Conservation (phyloP, 768 basidiomycete genomes). For the Clitopilus passeckerianus region DNA sequence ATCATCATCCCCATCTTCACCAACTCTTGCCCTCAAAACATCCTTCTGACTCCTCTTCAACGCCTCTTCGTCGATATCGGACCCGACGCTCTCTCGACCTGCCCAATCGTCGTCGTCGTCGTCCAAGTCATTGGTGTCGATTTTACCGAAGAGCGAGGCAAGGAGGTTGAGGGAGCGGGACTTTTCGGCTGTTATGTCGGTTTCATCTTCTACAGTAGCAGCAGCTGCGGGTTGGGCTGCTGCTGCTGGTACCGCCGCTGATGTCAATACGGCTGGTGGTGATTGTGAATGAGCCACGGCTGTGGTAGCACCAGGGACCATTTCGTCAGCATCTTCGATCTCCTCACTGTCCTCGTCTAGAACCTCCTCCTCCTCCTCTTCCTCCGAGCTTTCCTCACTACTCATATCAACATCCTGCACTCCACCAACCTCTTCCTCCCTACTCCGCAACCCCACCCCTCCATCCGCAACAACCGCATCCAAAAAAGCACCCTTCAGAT, state of each 20-base stretch:
- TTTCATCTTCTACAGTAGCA: conserved; percentile 6
- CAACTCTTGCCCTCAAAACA: conserved; percentile 4
- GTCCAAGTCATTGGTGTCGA: conserved; percentile 9
- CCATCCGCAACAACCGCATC: conserved; percentile 24
- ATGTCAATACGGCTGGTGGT: not conserved
- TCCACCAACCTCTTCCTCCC: conserved; percentile 5
- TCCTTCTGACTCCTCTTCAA: conserved; percentile 15
- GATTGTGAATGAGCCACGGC: not conserved
- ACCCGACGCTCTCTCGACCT: conserved; percentile 47
- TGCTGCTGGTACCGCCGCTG: conserved; percentile 1
- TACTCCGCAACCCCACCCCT: conserved; percentile 19
- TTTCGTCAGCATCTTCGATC: conserved; percentile 9
- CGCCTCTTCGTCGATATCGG: conserved; percentile 41
- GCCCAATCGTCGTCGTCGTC: conserved; percentile 50
- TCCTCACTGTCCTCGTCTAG: conserved; percentile 8
- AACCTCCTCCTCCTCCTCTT: conserved; percentile 8
- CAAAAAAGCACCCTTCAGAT: conserved; percentile 67
- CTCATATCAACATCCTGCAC: conserved; percentile 12
- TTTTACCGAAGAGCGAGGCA: conserved; percentile 45
- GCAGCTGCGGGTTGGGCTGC: conserved; percentile 1
- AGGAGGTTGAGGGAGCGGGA: conserved; percentile 40
- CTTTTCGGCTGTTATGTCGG: conserved; percentile 41
- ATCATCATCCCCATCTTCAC: conserved; percentile 20
- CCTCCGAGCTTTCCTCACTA: conserved; percentile 6
- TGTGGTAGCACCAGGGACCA: not conserved